phyloP scores from a whole-genome alignment of 768 basidiomycete species.

The Auriculariales sp. region DNA sequence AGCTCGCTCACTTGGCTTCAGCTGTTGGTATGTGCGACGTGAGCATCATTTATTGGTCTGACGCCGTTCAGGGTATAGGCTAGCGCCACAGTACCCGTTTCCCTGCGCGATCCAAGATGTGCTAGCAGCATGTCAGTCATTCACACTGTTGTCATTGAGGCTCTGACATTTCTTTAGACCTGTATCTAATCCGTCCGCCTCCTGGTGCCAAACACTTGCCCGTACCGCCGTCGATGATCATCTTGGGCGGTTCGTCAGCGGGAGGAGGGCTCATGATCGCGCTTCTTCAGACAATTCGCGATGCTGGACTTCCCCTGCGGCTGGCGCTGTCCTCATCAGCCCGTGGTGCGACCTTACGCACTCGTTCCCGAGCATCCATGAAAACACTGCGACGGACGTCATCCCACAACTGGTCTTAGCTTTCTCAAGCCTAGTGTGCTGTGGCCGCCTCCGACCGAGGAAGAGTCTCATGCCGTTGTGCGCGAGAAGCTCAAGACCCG shows the following conservation, averaged over 20 bases:
- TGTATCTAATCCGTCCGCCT: slow-evolving; percentile 85
- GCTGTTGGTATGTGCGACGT: slow-evolving; percentile 30
- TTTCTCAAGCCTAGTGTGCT: slow-evolving; percentile 7
- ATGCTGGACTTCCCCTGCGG: slow-evolving; percentile 63
- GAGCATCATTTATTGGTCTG: no score
- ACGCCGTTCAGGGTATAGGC: slow-evolving; percentile 21
- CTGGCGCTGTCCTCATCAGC: slow-evolving; percentile 79
- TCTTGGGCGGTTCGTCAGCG: slow-evolving; percentile 84
- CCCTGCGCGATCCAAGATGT: slow-evolving; percentile 85
- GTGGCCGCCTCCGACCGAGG: slow-evolving; percentile 7
- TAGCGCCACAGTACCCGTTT: slow-evolving; percentile 96
- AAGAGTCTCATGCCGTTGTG: not conserved
- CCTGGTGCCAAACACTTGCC: slow-evolving; percentile 60
- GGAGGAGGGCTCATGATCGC: slow-evolving; percentile 81
- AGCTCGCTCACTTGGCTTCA: not conserved
- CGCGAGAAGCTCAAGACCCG: not conserved
- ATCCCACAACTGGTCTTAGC: slow-evolving; percentile 6
- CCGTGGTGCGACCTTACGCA: slow-evolving; percentile 96
- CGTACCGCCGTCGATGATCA: slow-evolving; percentile 66
- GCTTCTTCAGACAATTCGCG: slow-evolving; percentile 62
- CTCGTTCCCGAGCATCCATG: slow-evolving; percentile 78
- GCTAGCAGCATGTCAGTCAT: slow-evolving; percentile 63
- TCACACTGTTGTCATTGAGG: not conserved
- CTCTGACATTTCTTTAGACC: slow-evolving; percentile 29
- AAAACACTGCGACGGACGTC: slow-evolving; percentile 60